Evolutionary conservation across 2,329 filamentous ascomycete species (phyloP), one percentile per base, ranked within the genome.

Genomic region (Monosporascus sp.): DNA sequence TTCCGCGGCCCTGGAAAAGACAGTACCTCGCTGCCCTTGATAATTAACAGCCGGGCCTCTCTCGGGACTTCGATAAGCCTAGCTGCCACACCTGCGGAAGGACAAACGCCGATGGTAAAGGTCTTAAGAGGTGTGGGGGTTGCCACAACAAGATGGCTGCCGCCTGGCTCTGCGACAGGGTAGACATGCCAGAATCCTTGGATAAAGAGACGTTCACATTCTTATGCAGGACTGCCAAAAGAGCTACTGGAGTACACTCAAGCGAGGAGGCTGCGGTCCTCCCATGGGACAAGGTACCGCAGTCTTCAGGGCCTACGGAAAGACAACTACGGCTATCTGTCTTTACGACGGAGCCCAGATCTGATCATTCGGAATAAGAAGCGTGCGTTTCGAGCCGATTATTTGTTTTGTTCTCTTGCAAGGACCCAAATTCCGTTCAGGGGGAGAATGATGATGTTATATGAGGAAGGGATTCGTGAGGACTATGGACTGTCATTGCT

Each of bases 21-120:
- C 57, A 65, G 20, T 62, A 61, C 24, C 53, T 64, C 5, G 56
- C 61, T 5, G 61, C 57, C 17, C 54, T 65, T 14, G 52, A 63
- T 19, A 40, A 60, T 24, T 63, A 65, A 46, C 46, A 56, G 43
- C 36, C 61, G 17, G 58, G 60, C 16, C 48, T 49, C 6, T 57
- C 59, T 22, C 56, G 60, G 5, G 53, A 54, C 48, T 62, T 53
- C 4, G 16, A 31, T 16, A 57, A 59, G 49, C 58, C 56, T 11
- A 64, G 63, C 51, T 65, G 61, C 54, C 65, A 57, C 40, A 19
- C 53, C 5, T 64, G 61, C 47, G 59, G 63, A 7, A 63, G 61
- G 49, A 52, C 58, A 17, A 6, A 49, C 19, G 50, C 9, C 7
- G 61, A 61, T 17, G 53, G 55, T 20, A 54, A 55, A 43, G 24